Evolutionary conservation across 345 rosid genomes (phyloP).

Genomic region (Nephelium lappaceum): DNA sequence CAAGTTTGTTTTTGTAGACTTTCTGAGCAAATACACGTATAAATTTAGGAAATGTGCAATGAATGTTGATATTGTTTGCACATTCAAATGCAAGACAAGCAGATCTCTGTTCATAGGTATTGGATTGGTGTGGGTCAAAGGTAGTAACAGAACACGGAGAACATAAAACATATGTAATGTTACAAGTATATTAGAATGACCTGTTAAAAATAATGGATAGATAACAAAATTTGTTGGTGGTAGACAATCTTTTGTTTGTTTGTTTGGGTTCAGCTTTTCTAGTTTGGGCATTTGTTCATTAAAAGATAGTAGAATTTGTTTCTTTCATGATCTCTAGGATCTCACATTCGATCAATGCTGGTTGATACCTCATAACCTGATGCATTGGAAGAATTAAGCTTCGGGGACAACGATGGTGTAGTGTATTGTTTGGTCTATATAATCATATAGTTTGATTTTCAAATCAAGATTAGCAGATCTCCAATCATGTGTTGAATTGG

Average conservation of each 20-base stretch:
- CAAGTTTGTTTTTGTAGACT: background rate
- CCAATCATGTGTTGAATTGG: background rate
- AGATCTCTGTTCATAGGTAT: background rate
- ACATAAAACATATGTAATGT: background rate
- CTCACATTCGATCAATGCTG: background rate
- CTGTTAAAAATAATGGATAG: background rate
- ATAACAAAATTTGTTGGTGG: background rate
- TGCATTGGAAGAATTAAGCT: background rate
- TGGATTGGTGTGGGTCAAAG: slow-evolving; percentile 1
- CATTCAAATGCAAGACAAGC: background rate
- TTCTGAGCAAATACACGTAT: background rate
- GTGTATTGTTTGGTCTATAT: background rate
- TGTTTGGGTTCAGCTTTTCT: background rate
- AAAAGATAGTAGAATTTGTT: background rate
- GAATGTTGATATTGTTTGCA: background rate
- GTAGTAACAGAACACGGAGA: background rate
- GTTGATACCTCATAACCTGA: background rate
- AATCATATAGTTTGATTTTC: background rate
- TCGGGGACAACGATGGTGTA: background rate
- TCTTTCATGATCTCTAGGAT: background rate
- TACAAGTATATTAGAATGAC: background rate
- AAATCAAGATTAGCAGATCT: background rate
- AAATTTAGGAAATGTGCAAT: background rate
- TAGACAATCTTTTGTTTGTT: background rate
- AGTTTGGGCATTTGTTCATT: background rate